Base-by-base conservation (phyloP, 768 basidiomycete genomes). In the Suillus bovinus region DNA sequence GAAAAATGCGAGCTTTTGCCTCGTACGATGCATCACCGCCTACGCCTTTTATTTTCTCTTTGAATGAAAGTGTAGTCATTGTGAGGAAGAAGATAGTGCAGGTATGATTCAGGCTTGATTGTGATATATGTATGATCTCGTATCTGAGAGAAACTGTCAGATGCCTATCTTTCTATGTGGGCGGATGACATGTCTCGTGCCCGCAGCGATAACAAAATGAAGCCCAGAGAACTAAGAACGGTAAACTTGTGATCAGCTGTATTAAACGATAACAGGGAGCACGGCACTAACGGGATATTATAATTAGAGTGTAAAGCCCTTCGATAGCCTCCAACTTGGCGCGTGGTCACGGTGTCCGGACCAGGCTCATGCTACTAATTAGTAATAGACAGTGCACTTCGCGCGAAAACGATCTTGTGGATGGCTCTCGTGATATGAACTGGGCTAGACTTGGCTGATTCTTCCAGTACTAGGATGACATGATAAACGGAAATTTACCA, bases 21-120 rank as follows among this genome's bases (percentile, higher is more conserved):
- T 29, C 64, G 20, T 72, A 74, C 10, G 58, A 36, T 6, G 52
- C 65, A 13, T 70, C 66, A 33, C 72, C 72, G 2, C 64, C 69
- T 10, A 69, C 58, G 41, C 63, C 73, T 52, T 63, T 55, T 29
- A 65, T 74, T 52, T 60, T 74, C 44, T 61, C 61, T 41, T 62
- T 44, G 8, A 74, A 63, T 0, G 70, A 68, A 68, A 67, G 10
- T 39, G 55, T 39, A 56, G 38, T 6, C 55, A 39, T 56, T 56
- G 55, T 56, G 39, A 17, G 11, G 55, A 56, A 5, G 6, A 27
- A 56, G 55, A 39, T 27, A 20, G 6, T 5, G 5, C 54, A 56
- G 22, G 38, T 36, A 55, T 17, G 5, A 27, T 38, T 10, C 54
- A 24, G 14, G 17, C 11, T 38, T 55, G 5, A 27, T 20, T 55